phyloP scores from a whole-genome alignment of 768 basidiomycete species.

The Auricularia cornea region DNA sequence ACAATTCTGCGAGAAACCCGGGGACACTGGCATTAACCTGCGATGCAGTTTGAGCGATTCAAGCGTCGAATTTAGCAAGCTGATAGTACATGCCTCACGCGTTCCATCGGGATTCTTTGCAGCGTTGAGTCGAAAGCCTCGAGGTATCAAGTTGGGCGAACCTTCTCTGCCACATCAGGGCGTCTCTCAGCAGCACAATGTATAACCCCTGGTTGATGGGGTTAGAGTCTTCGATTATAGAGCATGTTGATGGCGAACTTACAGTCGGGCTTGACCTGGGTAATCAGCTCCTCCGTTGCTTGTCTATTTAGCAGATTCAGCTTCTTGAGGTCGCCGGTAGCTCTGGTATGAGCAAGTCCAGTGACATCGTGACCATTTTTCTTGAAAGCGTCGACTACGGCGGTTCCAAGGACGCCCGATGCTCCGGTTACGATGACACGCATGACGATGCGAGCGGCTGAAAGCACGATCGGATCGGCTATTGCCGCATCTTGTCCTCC shows the following conservation, averaged over 20 bases:
- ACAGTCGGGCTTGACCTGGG: constrained; percentile 61
- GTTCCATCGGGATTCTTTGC: constrained; percentile 60
- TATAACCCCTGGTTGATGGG: constrained; percentile 68
- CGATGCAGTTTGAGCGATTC: background rate
- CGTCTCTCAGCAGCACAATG: constrained; percentile 94
- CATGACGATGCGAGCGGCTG: background rate
- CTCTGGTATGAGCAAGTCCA: constrained; percentile 66
- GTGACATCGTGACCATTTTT: constrained; percentile 37
- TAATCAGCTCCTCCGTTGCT: constrained; percentile 48
- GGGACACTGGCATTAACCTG: constrained; percentile 80
- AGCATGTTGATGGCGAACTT: too few species aligned
- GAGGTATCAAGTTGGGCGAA: constrained; percentile 21
- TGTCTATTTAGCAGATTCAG: constrained; percentile 61
- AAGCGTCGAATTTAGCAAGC: background rate
- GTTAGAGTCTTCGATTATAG: too few species aligned
- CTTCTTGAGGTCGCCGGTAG: constrained; percentile 40
- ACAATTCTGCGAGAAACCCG: constrained; percentile 57
- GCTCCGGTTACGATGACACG: constrained; percentile 49
- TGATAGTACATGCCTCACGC: constrained; percentile 37
- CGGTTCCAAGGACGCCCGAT: constrained; percentile 83
- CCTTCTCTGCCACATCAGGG: constrained; percentile 89
- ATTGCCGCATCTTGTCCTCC: background rate
- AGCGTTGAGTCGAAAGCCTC: background rate
- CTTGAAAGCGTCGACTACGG: constrained; percentile 62
- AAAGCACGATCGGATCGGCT: background rate